Percentiles rank a stretch among this genome's conserved stretches.
Conservation (phyloP, 2,329 filamentous ascomycete genomes). For the Cryoendolithus antarcticus region DNA sequence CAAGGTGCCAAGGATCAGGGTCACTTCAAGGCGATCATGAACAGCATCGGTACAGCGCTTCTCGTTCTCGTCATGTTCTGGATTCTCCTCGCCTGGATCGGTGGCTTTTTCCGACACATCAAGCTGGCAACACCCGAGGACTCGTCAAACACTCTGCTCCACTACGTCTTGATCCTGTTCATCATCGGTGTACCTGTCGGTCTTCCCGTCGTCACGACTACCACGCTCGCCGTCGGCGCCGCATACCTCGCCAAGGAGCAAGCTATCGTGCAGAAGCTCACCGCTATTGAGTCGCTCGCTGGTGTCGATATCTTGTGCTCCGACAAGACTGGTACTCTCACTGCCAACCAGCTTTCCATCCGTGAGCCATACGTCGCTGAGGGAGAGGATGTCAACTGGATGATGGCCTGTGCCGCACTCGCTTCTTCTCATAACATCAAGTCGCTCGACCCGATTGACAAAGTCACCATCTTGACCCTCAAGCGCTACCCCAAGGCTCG, state of each 20-base stretch:
- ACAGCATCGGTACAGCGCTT: conserved; percentile 63
- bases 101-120: conserved; percentile 64
- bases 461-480: conserved; percentile 64
- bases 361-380: conserved; percentile 66
- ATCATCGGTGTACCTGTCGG: conserved; percentile 71
- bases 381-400: conserved; percentile 69
- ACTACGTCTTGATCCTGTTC: conserved; percentile 57
- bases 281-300: conserved; percentile 63
- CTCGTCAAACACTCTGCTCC: conserved; percentile 51
- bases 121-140: conserved; percentile 47
- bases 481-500: conserved; percentile 66
- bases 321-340: conserved; percentile 70
- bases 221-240: conserved; percentile 63
- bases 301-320: conserved; percentile 70
- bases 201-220: conserved; percentile 68
- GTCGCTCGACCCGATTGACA: conserved; percentile 67
- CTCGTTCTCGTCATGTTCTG: conserved; percentile 67
- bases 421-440: conserved; percentile 70
- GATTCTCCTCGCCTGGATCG: conserved; percentile 64
- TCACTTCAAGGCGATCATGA: conserved; percentile 76
- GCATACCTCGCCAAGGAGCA: conserved; percentile 67
- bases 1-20: conserved; percentile 64
- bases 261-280: conserved; percentile 69
- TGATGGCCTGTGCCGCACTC: conserved; percentile 69
- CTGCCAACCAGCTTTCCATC: conserved; percentile 62